phyloP scores from a whole-genome alignment of 768 basidiomycete species.

The Rhodotorula toruloides region DNA sequence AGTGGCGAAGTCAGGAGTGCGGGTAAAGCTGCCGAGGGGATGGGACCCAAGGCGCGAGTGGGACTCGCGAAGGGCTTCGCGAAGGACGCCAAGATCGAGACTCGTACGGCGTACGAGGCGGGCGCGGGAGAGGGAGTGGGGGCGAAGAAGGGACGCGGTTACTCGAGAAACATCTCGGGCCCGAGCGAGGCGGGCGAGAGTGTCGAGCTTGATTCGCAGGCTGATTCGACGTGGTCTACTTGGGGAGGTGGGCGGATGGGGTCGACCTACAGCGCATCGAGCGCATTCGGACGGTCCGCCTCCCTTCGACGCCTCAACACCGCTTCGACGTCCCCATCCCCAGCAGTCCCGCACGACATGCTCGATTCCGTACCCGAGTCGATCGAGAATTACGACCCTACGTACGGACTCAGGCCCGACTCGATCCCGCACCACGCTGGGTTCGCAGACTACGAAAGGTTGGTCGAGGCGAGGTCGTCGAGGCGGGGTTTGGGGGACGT shows the following conservation, averaged over 20 bases:
- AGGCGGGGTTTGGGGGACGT: slow-evolving; percentile 46
- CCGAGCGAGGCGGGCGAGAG: slow-evolving; percentile 32
- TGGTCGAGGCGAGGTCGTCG: slow-evolving; percentile 52
- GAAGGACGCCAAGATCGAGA: slow-evolving; percentile 35
- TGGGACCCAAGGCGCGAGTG: neutral
- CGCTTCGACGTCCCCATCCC: neutral
- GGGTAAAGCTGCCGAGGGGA: slow-evolving; percentile 4
- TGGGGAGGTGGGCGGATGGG: slow-evolving; percentile 10
- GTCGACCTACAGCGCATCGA: neutral
- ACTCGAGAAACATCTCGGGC: slow-evolving; percentile 15
- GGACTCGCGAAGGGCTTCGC: slow-evolving; percentile 23
- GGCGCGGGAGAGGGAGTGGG: neutral
- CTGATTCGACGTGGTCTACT: slow-evolving; percentile 32
- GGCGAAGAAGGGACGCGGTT: neutral
- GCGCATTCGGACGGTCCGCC: neutral
- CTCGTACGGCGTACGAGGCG: slow-evolving; percentile 29
- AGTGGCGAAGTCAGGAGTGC: slow-evolving; percentile 42
- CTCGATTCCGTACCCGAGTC: slow-evolving; percentile 53
- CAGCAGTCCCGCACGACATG: slow-evolving; percentile 22
- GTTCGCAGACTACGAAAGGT: slow-evolving; percentile 68
- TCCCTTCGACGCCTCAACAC: neutral
- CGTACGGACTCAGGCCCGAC: slow-evolving; percentile 90
- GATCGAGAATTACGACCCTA: slow-evolving; percentile 88
- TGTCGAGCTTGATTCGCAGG: slow-evolving; percentile 26
- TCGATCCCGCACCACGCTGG: slow-evolving; percentile 77